Evolutionary conservation across 148 eudicot species (phyloP).

Genomic region (Rhododendron ferrugineum): DNA sequence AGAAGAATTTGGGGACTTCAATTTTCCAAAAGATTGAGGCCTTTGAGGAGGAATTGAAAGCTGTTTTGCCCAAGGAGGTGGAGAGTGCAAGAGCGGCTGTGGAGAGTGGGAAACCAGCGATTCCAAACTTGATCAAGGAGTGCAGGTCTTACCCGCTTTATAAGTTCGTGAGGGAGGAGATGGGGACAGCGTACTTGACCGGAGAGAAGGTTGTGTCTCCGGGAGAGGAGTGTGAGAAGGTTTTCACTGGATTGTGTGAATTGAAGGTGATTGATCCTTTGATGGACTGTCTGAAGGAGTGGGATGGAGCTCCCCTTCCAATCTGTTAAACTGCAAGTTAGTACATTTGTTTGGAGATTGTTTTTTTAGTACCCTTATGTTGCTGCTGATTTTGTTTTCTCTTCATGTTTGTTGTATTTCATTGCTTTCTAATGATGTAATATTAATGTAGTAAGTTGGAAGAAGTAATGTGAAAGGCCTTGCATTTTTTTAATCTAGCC

Average conservation of each 20-base stretch:
- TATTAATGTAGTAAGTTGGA: neutral
- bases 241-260: slow-evolving; percentile 30
- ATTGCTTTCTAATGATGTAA: neutral
- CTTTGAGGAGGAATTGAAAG: slow-evolving; percentile 39
- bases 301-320: slow-evolving; percentile 55
- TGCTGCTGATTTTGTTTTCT: neutral
- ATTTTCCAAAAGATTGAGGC: slow-evolving; percentile 31
- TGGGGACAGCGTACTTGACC: slow-evolving; percentile 26
- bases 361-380: neutral
- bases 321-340: slow-evolving; percentile 13
- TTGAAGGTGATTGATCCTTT: slow-evolving; percentile 43
- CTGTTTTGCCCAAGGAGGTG: slow-evolving; percentile 34
- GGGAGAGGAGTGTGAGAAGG: slow-evolving; percentile 43
- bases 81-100: slow-evolving; percentile 25
- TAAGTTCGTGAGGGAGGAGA: slow-evolving; percentile 41
- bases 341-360: neutral
- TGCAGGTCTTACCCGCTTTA: slow-evolving; percentile 44
- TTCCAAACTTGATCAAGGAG: slow-evolving; percentile 33
- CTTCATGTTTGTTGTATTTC: neutral
- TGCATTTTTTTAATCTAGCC: neutral
- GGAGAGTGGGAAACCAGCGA: slow-evolving; percentile 24
- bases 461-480: neutral
- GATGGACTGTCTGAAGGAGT: slow-evolving; percentile 32
- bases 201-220: slow-evolving; percentile 39
- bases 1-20: slow-evolving; percentile 13